Conservation (phyloP, 2,329 filamentous ascomycete genomes). For the Cladosporium sp. region DNA sequence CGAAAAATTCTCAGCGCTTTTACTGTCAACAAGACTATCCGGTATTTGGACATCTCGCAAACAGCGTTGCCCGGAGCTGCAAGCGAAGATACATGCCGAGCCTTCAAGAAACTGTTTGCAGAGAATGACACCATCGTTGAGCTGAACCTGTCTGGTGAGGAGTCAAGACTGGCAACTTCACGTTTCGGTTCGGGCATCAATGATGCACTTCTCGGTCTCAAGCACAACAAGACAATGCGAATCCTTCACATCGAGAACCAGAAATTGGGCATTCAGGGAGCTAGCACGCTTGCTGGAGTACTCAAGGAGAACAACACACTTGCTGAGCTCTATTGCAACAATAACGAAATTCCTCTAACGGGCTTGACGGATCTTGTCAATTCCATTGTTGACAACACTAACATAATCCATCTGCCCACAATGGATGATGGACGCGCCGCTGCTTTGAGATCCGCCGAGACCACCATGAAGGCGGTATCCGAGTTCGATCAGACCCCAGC, state of each 20-base stretch:
- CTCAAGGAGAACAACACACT: slow-evolving; percentile 64
- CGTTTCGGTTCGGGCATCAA: slow-evolving; percentile 69
- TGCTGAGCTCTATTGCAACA: slow-evolving; percentile 67
- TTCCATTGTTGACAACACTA: slow-evolving; percentile 64
- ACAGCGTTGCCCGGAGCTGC: slow-evolving; percentile 70
- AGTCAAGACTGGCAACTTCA: slow-evolving; percentile 69
- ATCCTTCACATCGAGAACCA: slow-evolving; percentile 67
- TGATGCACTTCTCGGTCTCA: slow-evolving; percentile 63
- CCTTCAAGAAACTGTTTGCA: slow-evolving; percentile 64
- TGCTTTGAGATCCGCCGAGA: slow-evolving; percentile 54
- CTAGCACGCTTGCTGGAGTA: slow-evolving; percentile 68
- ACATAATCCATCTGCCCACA: slow-evolving; percentile 60
- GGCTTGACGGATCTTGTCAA: slow-evolving; percentile 70
- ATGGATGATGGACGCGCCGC: slow-evolving; percentile 63
- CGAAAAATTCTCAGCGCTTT: slow-evolving; percentile 63
- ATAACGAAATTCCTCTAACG: slow-evolving; percentile 71
- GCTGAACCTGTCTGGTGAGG: slow-evolving; percentile 70
- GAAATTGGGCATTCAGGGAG: slow-evolving; percentile 67
- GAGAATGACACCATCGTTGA: slow-evolving; percentile 67
- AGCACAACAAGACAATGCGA: slow-evolving; percentile 62
- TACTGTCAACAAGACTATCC: slow-evolving; percentile 62
- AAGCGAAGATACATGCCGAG: slow-evolving; percentile 64
- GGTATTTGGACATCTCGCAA: slow-evolving; percentile 68
- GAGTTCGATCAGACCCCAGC: neutral
- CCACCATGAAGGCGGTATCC: slow-evolving; percentile 36